Evolutionary conservation across 2,329 filamentous ascomycete species (phyloP).

Genomic region (Dactylellina sp.): DNA sequence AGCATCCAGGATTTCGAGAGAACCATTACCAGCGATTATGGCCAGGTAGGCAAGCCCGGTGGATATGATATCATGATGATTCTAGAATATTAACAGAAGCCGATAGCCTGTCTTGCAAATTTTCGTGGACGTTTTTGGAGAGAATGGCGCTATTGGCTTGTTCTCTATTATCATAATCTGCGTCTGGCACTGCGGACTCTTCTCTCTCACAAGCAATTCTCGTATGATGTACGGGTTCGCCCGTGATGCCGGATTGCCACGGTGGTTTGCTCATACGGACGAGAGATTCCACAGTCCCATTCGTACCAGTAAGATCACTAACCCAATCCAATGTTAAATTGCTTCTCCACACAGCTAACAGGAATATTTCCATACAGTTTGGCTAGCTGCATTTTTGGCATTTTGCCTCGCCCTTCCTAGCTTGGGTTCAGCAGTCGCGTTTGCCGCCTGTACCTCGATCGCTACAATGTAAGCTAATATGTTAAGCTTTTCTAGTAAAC

Average conservation of each 20-base stretch:
- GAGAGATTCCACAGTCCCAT: constrained; percentile 67
- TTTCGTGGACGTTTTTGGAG: constrained; percentile 70
- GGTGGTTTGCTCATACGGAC: constrained; percentile 70
- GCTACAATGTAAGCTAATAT: constrained; percentile 65
- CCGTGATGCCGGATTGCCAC: constrained; percentile 69
- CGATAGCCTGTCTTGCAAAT: constrained; percentile 70
- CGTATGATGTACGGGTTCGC: constrained; percentile 73
- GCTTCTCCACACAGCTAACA: neutral
- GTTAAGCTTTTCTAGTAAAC: neutral
- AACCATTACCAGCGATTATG: constrained; percentile 66
- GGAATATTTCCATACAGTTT: constrained; percentile 63
- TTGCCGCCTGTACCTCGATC: constrained; percentile 71
- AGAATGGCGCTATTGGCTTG: constrained; percentile 69
- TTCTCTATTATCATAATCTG: constrained; percentile 71
- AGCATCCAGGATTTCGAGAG: constrained; percentile 70
- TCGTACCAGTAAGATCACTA: constrained; percentile 60
- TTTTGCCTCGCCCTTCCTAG: constrained; percentile 71
- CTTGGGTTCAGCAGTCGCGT: constrained; percentile 70
- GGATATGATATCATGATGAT: neutral
- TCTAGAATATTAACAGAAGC: neutral
- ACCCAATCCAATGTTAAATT: constrained; percentile 9
- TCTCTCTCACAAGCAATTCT: constrained; percentile 70
- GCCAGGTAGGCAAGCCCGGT: constrained; percentile 58
- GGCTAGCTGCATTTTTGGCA: constrained; percentile 69
- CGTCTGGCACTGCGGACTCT: constrained; percentile 73